A percentile compares a stretch with the other conserved stretches of the same genome.
phyloP scores from a whole-genome alignment of 2,329 filamentous ascomycete genomes.

The Ophiosphaerella herpotricha region DNA sequence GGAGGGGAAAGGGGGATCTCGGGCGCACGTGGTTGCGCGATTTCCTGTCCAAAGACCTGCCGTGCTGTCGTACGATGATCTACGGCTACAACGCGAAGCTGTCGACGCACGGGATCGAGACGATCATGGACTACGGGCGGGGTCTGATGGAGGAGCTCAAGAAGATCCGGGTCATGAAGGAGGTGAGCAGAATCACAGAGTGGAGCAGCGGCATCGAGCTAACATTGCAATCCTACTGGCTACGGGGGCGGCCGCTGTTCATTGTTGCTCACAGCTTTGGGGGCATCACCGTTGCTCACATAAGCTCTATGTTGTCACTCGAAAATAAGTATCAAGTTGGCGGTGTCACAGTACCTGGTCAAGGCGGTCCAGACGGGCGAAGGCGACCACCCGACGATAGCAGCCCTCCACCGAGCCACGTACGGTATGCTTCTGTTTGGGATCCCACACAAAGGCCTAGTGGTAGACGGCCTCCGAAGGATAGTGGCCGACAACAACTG shows the following conservation, averaged over 20 bases:
- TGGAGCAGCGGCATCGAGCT: too few species aligned
- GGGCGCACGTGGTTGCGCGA: conserved; percentile 9
- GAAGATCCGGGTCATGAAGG: conserved; percentile 8
- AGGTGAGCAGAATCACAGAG: too few species aligned
- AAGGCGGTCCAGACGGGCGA: neutral
- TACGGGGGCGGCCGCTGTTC: neutral
- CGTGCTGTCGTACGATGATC: conserved; percentile 21
- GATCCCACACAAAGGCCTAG: conserved; percentile 13
- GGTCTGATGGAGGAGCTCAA: conserved; percentile 13
- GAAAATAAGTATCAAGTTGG: neutral
- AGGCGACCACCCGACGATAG: neutral
- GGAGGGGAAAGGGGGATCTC: conserved; percentile 3
- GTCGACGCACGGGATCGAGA: conserved; percentile 4
- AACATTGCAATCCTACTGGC: neutral
- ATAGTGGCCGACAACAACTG: neutral
- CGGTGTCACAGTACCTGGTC: neutral
- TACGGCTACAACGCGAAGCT: conserved; percentile 46
- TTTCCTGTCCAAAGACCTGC: conserved; percentile 11
- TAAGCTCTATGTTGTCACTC: too few species aligned
- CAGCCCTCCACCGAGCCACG: conserved; percentile 9
- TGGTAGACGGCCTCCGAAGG: conserved; percentile 9
- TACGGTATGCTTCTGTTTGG: conserved; percentile 17
- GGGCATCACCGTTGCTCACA: neutral
- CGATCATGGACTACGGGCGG: too few species aligned
- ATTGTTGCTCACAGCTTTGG: neutral